Evolutionary conservation across 306 rosid species (phyloP).

Genomic region (Cicer cuneatum): DNA sequence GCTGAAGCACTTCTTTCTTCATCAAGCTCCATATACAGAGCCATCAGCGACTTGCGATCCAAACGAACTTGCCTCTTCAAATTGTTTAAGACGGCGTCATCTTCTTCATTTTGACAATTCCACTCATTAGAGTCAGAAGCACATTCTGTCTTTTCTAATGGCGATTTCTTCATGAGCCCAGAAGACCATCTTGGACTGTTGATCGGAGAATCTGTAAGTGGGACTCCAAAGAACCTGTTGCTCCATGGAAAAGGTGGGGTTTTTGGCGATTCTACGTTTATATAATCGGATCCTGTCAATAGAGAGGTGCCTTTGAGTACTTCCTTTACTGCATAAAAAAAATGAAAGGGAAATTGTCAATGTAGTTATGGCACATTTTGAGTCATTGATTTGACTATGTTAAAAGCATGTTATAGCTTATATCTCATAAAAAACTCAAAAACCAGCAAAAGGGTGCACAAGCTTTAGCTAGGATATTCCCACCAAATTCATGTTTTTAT

Average conservation of each 20-base stretch:
- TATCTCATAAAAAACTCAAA: neutral
- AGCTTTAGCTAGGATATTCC: constrained; percentile 6
- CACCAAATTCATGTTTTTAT: constrained; percentile 1
- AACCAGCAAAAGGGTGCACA: constrained; percentile 4
- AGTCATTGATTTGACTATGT: neutral
- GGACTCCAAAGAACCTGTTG: constrained; percentile 70
- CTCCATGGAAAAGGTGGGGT: constrained; percentile 62
- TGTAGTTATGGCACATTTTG: constrained; percentile 2
- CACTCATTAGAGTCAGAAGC: constrained; percentile 56
- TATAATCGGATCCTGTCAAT: constrained; percentile 54
- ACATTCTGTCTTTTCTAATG: constrained; percentile 56
- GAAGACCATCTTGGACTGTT: constrained; percentile 67
- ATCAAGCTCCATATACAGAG: constrained; percentile 87
- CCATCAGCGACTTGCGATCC: constrained; percentile 87
- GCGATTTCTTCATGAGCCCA: constrained; percentile 55
- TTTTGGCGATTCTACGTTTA: constrained; percentile 49
- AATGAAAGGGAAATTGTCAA: constrained; percentile 25
- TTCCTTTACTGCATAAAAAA: constrained; percentile 62
- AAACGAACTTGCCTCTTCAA: constrained; percentile 71
- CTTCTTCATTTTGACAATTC: constrained; percentile 47
- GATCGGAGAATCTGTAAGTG: constrained; percentile 67
- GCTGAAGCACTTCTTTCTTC: constrained; percentile 96
- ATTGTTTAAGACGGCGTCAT: constrained; percentile 54
- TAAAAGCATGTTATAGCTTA: neutral
- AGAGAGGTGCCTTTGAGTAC: constrained; percentile 54